Evolutionary conservation across 805 yeast species (phyloP).

Genomic region (Starmerella etchellsii): DNA sequence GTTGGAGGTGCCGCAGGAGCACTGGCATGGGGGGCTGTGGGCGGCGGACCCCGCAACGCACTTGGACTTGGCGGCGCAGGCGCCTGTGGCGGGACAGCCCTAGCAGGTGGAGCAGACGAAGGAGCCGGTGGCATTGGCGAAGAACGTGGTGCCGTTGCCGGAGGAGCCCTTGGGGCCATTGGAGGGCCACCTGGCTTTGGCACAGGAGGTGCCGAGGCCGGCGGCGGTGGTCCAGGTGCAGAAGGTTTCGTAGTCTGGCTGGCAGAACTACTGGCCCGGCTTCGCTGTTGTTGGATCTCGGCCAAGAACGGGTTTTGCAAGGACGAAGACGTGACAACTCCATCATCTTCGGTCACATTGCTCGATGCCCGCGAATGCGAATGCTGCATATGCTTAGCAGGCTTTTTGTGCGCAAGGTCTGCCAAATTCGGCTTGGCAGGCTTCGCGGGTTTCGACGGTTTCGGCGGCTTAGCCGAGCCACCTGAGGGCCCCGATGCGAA

Average conservation of each 20-base stretch:
- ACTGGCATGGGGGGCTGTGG: conserved; percentile 16
- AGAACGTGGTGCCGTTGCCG: background rate
- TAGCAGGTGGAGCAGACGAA: conserved; percentile 15
- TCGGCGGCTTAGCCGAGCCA: conserved; percentile 10
- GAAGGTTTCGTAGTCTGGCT: conserved; percentile 7
- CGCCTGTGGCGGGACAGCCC: conserved; percentile 1
- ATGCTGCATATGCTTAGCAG: conserved; percentile 4
- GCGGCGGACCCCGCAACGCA: no score
- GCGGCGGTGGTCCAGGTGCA: conserved; percentile 5
- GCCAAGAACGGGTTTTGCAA: conserved; percentile 4
- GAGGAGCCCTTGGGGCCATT: background rate
- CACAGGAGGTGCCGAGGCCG: conserved; percentile 3
- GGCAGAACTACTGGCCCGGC: conserved; percentile 2
- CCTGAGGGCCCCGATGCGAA: conserved; percentile 3
- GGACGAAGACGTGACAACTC: conserved; percentile 7
- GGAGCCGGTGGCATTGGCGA: conserved; percentile 14
- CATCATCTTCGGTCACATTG: conserved; percentile 7
- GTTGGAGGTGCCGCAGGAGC: conserved; percentile 2
- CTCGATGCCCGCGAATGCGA: conserved; percentile 8
- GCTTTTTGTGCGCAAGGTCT: conserved; percentile 15
- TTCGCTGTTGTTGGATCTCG: background rate
- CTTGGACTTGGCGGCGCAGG: no score
- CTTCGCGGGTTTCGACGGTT: conserved; percentile 11
- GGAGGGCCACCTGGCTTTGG: background rate
- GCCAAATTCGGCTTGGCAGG: conserved; percentile 13